Base-by-base conservation (phyloP, 1,139 yeast genomes). In the Kurtzmaniella quercitrusa region DNA sequence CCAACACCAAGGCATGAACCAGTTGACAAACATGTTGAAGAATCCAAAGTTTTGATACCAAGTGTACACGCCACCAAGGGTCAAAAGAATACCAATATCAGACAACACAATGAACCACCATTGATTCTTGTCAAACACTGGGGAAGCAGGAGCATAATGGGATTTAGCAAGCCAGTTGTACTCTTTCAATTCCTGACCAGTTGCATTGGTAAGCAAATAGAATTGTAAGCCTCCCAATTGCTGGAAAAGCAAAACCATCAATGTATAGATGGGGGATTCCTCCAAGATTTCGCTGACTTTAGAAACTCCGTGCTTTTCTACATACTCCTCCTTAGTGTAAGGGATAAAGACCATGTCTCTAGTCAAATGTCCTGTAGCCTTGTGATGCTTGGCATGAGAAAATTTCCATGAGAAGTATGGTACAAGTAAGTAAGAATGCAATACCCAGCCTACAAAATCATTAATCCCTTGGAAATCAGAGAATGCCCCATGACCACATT, bases 341-440 rank as follows among this genome's bases (percentile, higher is more conserved):
- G 95, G 95, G 43, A 87, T 77, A 58, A 85, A 87, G 43, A 87
- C 95, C 81, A 83, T 87, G 63, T 87, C 95, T 60, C 85, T 76
- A 46, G 84, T 74, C 62, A 87, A 62, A 65, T 87, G 87, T 52
- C 93, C 94, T 41, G 95, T 87, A 44, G 89, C 87, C 73, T 87
- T 86, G 73, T 87, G 95, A 69, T 87, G 95, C 68, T 84, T 86
- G 43, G 86, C 78, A 65, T 87, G 95, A 41, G 87, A 73, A 60
- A 77, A 81, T 61, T 87, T 83, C 95, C 95, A 87, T 5, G 93
- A 84, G 60, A 86, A 87, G 68, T 84, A 87, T 39, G 95, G 95
- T 46, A 87, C 95, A 50, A 86, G 65, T 57, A 83, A 71, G 58
- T 79, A 81, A 33, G 94, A 85, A 68, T 87, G 95, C 49, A 87